Base-by-base conservation (phyloP, 805 yeast species). In the Cyberlindnera sargentensis region DNA sequence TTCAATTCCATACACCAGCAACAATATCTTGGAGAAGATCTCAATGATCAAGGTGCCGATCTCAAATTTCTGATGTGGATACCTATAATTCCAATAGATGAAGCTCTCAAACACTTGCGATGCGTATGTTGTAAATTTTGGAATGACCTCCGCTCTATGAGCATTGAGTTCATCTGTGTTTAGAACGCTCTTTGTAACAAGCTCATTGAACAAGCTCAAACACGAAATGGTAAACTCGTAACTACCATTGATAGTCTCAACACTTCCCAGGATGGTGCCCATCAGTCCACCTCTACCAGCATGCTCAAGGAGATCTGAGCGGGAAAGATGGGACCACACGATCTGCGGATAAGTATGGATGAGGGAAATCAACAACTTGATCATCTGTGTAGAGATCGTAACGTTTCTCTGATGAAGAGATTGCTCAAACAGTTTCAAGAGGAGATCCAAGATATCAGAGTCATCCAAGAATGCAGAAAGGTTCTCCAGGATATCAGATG, bases 281-380 rank as follows among this genome's bases (percentile, higher is more conserved):
- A 80, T 77, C 38, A 78, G 63, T 0, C 93, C 90, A 36, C 84
- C 86, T 48, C 76, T 77, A 1, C 79, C 79, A 44, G 75, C 71
- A 39, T 72, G 70, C 10, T 82, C 80, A 1, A 88, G 65, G 28
- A 89, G 64, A 20, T 77, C 73, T 0, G 95, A 82, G 40, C 78
- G 77, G 24, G 78, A 73, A 10, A 91, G 61, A 55, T 82, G 82
- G 0, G 88, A 74, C 96, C 96, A 90, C 3, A 89, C 83, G 44
- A 87, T 69, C 46, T 74, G 71, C 0, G 95, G 77, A 34, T 70
- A 74, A 5, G 76, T 63, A 38, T 66, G 66, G 34, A 68, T 67
- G 34, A 76, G 66, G 15, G 72, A 66, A 2, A 71, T 62, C 29
- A 87, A 64, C 24, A 85, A 72, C 8, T 71, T 60, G 23, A 79